phyloP scores from a whole-genome alignment of 805 yeast genomes.

The Yamadazyma kitorensis region DNA sequence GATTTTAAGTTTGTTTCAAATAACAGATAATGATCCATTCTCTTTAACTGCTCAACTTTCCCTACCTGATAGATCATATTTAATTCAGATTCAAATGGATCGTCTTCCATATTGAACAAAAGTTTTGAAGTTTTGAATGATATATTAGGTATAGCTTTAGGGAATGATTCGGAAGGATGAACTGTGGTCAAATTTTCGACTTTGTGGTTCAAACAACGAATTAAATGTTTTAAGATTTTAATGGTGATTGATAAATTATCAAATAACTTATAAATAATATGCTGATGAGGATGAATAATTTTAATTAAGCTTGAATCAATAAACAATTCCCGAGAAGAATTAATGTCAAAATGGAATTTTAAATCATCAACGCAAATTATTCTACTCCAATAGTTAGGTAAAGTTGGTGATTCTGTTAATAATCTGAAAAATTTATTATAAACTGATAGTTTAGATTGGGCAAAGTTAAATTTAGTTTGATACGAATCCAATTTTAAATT shows the following conservation, averaged over 20 bases:
- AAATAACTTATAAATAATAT: slow-evolving; percentile 35
- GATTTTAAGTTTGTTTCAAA: slow-evolving; percentile 17
- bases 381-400: slow-evolving; percentile 48
- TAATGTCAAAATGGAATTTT: slow-evolving; percentile 11
- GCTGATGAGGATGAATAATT: slow-evolving; percentile 36
- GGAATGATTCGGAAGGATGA: slow-evolving; percentile 27
- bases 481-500: slow-evolving; percentile 46
- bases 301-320: slow-evolving; percentile 25
- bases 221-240: slow-evolving; percentile 34
- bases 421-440: slow-evolving; percentile 32
- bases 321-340: slow-evolving; percentile 16
- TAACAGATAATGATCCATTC: slow-evolving; percentile 27
- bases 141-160: slow-evolving; percentile 28
- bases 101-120: slow-evolving; percentile 40
- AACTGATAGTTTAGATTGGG: slow-evolving; percentile 9
- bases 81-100: slow-evolving; percentile 41
- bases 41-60: slow-evolving; percentile 35
- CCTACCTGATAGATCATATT: slow-evolving; percentile 43
- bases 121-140: slow-evolving; percentile 24
- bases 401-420: slow-evolving; percentile 52
- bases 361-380: slow-evolving; percentile 40
- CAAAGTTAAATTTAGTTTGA: slow-evolving; percentile 12
- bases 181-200: slow-evolving; percentile 17
- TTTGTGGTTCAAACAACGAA: slow-evolving; percentile 20
- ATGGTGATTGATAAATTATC: slow-evolving; percentile 35